Conservation (phyloP, 768 basidiomycete genomes). For the Phylloporus rhodoxanthus region DNA sequence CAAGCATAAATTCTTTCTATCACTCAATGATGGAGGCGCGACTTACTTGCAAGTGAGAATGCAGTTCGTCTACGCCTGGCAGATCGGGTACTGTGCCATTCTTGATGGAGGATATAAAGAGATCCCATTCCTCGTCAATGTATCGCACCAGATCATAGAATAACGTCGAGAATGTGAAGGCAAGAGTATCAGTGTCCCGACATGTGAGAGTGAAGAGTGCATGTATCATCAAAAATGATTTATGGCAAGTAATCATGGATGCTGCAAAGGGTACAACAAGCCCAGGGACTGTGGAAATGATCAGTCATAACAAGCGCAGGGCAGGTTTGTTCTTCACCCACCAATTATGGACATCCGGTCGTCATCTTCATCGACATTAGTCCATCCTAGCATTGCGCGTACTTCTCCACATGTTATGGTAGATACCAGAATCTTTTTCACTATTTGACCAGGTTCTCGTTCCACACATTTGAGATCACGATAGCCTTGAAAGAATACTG, state of each 20-base stretch:
- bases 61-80: slow-evolving; percentile 3
- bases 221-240: slow-evolving; percentile 8
- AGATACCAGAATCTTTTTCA: slow-evolving; percentile 1
- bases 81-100: slow-evolving; percentile 7
- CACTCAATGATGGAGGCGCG: neutral
- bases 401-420: too few relatives aligned
- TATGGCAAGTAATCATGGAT: neutral
- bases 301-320: neutral
- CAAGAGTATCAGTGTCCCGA: neutral
- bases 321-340: neutral
- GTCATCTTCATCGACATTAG: neutral
- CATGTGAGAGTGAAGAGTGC: slow-evolving; percentile 8
- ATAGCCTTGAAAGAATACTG: neutral
- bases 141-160: slow-evolving; percentile 7
- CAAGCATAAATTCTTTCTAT: neutral
- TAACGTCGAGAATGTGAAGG: neutral
- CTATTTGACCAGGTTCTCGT: neutral
- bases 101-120: slow-evolving; percentile 1
- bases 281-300: neutral
- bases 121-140: slow-evolving; percentile 4
- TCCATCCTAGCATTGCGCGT: neutral
- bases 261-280: slow-evolving; percentile 1
- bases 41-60: slow-evolving; percentile 4
- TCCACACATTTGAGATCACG: neutral
- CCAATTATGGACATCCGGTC: neutral